These are phyloP conservation scores for Uronychia setigera DNA, from an alignment of 73 alveolate species.

Conservation along the genomic window DNA sequence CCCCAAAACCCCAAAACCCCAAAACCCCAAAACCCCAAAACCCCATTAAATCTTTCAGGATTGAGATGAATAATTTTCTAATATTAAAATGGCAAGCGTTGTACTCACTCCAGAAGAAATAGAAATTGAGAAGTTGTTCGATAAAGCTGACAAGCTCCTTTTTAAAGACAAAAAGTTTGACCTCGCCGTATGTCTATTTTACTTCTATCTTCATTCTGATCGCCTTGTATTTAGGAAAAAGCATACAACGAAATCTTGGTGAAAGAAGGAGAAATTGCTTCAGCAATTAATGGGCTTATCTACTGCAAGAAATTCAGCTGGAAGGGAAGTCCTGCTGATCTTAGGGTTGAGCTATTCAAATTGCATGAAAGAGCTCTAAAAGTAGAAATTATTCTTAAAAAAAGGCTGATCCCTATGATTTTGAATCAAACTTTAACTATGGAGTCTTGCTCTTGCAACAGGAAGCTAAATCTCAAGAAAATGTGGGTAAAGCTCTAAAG, in stretches of 20 bases:
- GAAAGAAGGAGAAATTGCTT: neutral
- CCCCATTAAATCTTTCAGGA: too few species aligned
- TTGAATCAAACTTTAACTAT: neutral
- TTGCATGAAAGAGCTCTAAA: neutral
- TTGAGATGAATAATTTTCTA: neutral
- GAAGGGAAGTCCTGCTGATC: neutral
- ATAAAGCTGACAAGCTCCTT: neutral
- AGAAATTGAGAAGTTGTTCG: slow-evolving; percentile 15
- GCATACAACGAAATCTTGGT: neutral
- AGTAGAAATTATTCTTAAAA: neutral
- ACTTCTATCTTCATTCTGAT: too few species aligned
- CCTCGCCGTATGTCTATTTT: neutral
- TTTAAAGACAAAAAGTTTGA: neutral
- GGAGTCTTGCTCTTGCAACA: neutral
- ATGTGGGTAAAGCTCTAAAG: neutral
- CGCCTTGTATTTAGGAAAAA: neutral
- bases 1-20: too few species aligned
- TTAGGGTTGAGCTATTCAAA: neutral
- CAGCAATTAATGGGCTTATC: neutral
- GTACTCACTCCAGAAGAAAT: slow-evolving; percentile 14
- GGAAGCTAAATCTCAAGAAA: neutral
- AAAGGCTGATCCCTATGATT: neutral
- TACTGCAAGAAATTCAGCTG: neutral
- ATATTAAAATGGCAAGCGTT: neutral
- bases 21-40: too few species aligned